phyloP scores from a whole-genome alignment of 257 asterid species.

The Solanum rostratum region DNA sequence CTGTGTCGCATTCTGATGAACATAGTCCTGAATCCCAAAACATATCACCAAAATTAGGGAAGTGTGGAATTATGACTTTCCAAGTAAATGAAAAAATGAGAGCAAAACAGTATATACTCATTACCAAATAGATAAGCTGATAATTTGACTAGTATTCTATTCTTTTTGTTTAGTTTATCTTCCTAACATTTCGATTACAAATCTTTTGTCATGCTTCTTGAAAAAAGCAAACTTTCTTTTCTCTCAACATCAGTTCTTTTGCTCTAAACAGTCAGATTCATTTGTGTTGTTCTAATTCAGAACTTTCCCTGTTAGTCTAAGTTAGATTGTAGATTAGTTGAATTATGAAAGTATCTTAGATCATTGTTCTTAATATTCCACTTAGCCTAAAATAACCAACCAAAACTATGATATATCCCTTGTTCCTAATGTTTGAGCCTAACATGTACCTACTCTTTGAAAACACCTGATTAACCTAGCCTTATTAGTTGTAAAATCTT shows the following conservation, averaged over 20 bases:
- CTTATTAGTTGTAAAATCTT: no score
- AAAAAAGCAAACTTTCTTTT: neutral
- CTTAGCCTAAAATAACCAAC: no score
- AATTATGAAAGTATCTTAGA: no score
- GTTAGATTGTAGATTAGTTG: no score
- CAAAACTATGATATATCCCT: no score
- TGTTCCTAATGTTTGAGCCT: no score
- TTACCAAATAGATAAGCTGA: neutral
- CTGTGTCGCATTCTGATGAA: constrained; percentile 38
- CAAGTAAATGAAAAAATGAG: neutral
- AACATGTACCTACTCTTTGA: no score
- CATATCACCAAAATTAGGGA: neutral
- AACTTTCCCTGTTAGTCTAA: no score
- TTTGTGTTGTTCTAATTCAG: no score
- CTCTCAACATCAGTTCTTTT: neutral
- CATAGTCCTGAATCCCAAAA: constrained; percentile 48
- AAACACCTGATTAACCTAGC: no score
- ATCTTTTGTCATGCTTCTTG: neutral
- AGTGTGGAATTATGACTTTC: neutral
- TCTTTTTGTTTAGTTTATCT: neutral
- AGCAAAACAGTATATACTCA: neutral
- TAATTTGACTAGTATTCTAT: neutral
- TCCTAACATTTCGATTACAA: neutral
- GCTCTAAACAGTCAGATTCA: neutral
- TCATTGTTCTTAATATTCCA: no score